Base-by-base conservation (phyloP, 108 stramenopile species). In the Thalassiosira profunda region DNA sequence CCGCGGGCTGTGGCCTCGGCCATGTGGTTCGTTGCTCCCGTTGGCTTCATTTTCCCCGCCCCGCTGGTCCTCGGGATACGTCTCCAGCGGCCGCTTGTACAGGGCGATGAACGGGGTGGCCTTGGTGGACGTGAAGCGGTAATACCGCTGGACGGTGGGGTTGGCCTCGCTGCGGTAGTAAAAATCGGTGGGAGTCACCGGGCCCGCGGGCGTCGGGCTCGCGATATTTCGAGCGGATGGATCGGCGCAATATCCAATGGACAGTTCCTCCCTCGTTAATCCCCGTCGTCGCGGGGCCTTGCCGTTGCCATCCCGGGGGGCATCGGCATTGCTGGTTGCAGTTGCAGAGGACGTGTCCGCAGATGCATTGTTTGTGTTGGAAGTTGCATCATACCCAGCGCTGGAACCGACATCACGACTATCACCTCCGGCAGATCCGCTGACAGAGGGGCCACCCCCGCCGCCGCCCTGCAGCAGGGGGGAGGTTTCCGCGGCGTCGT, bases 61-160 rank as follows among this genome's bases (percentile, higher is more conserved):
- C 26, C 37, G 29, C 20, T 57, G 8, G 58, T 64, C 17, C 57
- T 59, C 24, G 59, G 59, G 35, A 38, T 70, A 78, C 1, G 63
- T 54, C 42, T 81, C 77, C 7, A 70, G 57, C 0, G 88, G 94
- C 42, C 81, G 76, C 40, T 88, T 90, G 78, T 95, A 88, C 23
- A 95, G 41, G 8, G 94, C 94, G 17, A 82, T 87, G 78, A 95
- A 89, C 12, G 94, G 90, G 15, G 89, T 82, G 44, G 76, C 42
- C 29, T 89, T 78, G 15, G 79, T 87, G 4, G 87, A 71, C n/a
- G 84, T 82, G 77, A 95, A 95, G 30, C 89, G 84, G 72, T 95
- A 95, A 55, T 95, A 95, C 31, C 88, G 78, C 70, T 94, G 93
- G 47, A 94, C 76, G 20, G 86, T 80, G 25, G 85, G 85, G 69